Evolutionary conservation across 345 rosid genomes (phyloP), one percentile per base, ranked within the genome.

Genomic region (Citropsis articulata): DNA sequence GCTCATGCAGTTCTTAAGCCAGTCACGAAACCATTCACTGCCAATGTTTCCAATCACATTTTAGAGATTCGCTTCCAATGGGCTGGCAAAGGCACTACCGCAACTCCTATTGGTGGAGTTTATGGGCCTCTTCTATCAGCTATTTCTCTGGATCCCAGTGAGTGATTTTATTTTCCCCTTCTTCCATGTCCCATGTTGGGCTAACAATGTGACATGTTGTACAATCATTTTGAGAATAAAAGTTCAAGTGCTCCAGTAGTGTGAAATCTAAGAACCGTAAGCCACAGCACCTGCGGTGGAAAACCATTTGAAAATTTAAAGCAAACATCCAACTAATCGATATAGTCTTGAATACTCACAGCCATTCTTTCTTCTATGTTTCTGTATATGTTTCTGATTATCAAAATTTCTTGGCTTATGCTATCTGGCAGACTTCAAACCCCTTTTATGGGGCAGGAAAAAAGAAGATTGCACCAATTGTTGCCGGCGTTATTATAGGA

Each of bases 111-210:
- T 4, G 82, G 81, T 77, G 89, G 94, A 55, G 70, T 79, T 59
- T 90, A 92, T 72, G 94, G 94, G 38, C 87, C 97, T 78, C 82
- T 92, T 31, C 81, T 90, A 72, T 92, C 95, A 66, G 93, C 95
- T 31, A 87, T 92, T 60, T 85, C 92, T 56, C 89, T 86, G 0
- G 80, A 83, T 55, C 84, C 70, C 64, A 42, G 57, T 73, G 35
- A 55, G 63, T 14, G 62, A 31, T 1, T 25, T 53, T 61, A 67
- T 59, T 31, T 16, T 66, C 76, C 72, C 36, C 38, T 69, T 73
- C 28, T 61, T 45, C 45, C 69, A 42, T 75, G 7, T 45, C 5
- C 7, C 7, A 8, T 14, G n/a, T 7, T 19, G 25, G 25, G 22
- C 14, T 70, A 70, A 28, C 38, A 28, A 21, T 28, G 9, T 68